A percentile compares a stretch with the other conserved stretches of the same genome.
Conservation (phyloP, 345 rosid species). For the Boechera retrofracta region DNA sequence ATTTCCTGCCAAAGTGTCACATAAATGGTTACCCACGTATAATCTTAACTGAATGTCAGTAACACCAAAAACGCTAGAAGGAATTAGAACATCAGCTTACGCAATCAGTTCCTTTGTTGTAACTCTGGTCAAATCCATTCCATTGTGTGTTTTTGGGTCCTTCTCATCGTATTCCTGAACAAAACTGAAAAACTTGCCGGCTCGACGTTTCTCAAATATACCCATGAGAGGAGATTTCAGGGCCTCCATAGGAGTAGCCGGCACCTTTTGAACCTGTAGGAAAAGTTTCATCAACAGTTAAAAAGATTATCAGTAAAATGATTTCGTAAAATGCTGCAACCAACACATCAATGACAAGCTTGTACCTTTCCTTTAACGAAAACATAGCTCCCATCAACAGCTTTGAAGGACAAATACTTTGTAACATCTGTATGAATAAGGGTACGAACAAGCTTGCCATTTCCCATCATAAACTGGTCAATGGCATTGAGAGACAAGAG, state of each 20-base stretch:
- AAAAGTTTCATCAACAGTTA: not conserved
- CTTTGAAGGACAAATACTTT: slow-evolving; percentile 92
- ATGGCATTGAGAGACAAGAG: slow-evolving; percentile 17
- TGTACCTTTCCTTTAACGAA: slow-evolving; percentile 87
- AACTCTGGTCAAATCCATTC: slow-evolving; percentile 75
- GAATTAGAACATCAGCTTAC: slow-evolving; percentile 47
- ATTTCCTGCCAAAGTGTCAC: slow-evolving; percentile 54
- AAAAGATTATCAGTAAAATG: not conserved
- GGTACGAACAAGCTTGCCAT: slow-evolving; percentile 76
- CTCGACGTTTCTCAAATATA: slow-evolving; percentile 89
- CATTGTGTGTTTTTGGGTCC: slow-evolving; percentile 94
- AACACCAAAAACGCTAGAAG: not conserved
- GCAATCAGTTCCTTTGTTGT: slow-evolving; percentile 85
- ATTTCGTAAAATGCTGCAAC: not conserved
- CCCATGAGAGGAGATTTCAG: slow-evolving; percentile 93
- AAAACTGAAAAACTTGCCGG: slow-evolving; percentile 91
- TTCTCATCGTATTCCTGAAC: slow-evolving; percentile 86
- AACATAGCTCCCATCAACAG: slow-evolving; percentile 96
- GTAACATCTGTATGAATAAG: slow-evolving; percentile 94
- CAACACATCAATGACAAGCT: not conserved
- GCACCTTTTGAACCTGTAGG: slow-evolving; percentile 85
- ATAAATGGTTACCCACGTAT: slow-evolving; percentile 27
- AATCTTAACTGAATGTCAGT: not conserved
- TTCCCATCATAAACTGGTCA: slow-evolving; percentile 88
- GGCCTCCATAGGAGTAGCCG: slow-evolving; percentile 94